These are phyloP conservation scores for Chaetomium strumarium DNA, from an alignment of 2,329 filamentous ascomycete species.

Conservation along the genomic window DNA sequence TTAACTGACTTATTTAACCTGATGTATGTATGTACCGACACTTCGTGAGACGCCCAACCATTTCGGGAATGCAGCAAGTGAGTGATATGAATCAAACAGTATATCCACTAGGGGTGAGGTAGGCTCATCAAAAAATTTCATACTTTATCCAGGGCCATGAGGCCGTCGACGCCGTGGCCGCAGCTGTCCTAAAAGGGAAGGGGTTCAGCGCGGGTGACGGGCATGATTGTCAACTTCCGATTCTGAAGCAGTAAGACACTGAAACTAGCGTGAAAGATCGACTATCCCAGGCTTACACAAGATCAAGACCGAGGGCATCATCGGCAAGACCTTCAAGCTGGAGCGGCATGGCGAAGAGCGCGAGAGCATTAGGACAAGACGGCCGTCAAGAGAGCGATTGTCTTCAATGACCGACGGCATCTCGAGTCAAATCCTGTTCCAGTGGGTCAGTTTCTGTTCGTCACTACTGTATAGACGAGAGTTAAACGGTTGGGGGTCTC, in stretches of 20 bases:
- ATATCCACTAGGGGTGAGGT: constrained; percentile 64
- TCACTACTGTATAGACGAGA: no score
- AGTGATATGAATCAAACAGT: constrained; percentile 29
- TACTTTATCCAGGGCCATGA: constrained; percentile 64
- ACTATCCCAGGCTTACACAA: constrained; percentile 54
- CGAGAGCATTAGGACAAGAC: constrained; percentile 66
- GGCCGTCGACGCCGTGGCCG: constrained; percentile 59
- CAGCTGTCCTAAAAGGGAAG: constrained; percentile 50
- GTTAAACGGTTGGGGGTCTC: no score
- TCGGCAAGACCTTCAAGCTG: constrained; percentile 68
- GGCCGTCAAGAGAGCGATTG: constrained; percentile 69
- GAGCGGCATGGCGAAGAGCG: constrained; percentile 67
- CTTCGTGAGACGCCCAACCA: constrained; percentile 11
- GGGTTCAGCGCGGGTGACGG: constrained; percentile 57
- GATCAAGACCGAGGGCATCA: constrained; percentile 60
- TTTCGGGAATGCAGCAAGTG: background rate
- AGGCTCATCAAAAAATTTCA: constrained; percentile 61
- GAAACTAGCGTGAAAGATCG: constrained; percentile 37
- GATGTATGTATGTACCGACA: background rate
- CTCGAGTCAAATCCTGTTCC: no score
- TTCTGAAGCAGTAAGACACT: background rate
- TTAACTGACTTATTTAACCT: background rate
- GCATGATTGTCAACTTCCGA: no score
- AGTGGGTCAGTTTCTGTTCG: no score
- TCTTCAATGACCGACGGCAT: constrained; percentile 2